phyloP scores from a whole-genome alignment of 176 grass and related monocot genomes.

The Oryza punctata region DNA sequence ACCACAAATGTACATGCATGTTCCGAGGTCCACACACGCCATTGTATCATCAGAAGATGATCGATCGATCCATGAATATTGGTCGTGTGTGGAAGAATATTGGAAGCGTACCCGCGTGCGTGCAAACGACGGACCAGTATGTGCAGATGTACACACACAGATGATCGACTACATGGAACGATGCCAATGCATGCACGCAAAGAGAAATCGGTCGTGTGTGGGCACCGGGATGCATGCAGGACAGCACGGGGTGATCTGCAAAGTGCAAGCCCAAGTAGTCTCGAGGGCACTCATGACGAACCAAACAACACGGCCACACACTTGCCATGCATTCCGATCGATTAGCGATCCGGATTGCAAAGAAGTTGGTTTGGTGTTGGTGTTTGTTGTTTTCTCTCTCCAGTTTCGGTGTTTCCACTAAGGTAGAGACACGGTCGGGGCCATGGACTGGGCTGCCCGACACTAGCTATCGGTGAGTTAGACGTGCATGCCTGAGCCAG shows the following conservation, averaged over 20 bases:
- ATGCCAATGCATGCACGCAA: no score
- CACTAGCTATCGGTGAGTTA: slow-evolving; percentile 16
- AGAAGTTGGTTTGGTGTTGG: not conserved
- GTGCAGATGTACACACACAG: no score
- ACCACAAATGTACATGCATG: slow-evolving; percentile 12
- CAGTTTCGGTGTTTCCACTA: not conserved
- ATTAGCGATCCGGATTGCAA: not conserved
- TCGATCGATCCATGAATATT: not conserved
- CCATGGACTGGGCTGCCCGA: not conserved
- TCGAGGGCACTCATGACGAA: not conserved
- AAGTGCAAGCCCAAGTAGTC: not conserved
- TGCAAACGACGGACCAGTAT: not conserved
- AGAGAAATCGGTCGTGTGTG: not conserved
- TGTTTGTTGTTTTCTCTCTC: not conserved
- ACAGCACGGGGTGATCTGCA: not conserved
- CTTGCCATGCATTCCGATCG: no score
- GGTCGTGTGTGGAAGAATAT: not conserved
- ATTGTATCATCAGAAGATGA: no score
- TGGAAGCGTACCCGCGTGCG: not conserved
- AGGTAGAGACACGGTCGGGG: not conserved
- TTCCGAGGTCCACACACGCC: slow-evolving; percentile 46
- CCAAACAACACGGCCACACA: not conserved
- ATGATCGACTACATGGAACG: no score
- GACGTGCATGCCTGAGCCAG: not conserved
- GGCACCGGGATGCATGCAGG: not conserved